Conservation (phyloP, 768 basidiomycete species). For the Tylopilus subfusipes region DNA sequence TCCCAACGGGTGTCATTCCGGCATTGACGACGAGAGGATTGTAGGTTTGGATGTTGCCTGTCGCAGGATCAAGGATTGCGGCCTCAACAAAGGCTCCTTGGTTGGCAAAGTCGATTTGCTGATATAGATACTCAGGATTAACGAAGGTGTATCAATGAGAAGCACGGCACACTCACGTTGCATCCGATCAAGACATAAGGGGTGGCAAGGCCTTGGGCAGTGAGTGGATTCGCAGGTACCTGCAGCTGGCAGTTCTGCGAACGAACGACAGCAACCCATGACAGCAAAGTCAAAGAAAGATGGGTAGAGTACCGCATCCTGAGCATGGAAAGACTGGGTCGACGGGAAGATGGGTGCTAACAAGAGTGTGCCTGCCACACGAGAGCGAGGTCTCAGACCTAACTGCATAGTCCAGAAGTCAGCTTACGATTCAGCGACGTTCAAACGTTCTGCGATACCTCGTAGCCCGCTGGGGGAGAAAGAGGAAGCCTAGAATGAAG, state of each 20-base stretch:
- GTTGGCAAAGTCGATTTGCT: conserved; percentile 29
- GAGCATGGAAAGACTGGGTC: neutral
- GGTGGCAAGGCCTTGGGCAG: conserved; percentile 25
- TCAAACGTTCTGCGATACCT: conserved; percentile 5
- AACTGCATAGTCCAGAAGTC: neutral
- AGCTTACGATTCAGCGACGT: neutral
- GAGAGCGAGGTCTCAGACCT: conserved; percentile 26
- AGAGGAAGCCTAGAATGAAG: neutral
- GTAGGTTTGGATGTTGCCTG: conserved; percentile 26
- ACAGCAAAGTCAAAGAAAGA: conserved; percentile 13
- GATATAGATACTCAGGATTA: neutral
- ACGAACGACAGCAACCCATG: conserved; percentile 8
- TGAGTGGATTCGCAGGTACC: conserved; percentile 22
- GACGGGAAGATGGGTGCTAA: neutral
- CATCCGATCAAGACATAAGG: conserved; percentile 28
- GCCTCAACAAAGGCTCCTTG: conserved; percentile 27
- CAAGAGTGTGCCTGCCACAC: conserved; percentile 22
- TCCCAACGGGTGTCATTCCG: conserved; percentile 21
- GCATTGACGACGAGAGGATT: conserved; percentile 30
- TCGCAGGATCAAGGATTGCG: conserved; percentile 29
- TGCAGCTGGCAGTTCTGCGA: conserved; percentile 25
- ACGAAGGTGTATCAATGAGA: neutral
- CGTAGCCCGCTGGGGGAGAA: conserved; percentile 7
- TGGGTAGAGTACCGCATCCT: conserved; percentile 11
- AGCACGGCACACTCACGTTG: conserved; percentile 14